Base-by-base conservation (phyloP, 2,329 filamentous ascomycete species). In the Sclerotinia subarctica region DNA sequence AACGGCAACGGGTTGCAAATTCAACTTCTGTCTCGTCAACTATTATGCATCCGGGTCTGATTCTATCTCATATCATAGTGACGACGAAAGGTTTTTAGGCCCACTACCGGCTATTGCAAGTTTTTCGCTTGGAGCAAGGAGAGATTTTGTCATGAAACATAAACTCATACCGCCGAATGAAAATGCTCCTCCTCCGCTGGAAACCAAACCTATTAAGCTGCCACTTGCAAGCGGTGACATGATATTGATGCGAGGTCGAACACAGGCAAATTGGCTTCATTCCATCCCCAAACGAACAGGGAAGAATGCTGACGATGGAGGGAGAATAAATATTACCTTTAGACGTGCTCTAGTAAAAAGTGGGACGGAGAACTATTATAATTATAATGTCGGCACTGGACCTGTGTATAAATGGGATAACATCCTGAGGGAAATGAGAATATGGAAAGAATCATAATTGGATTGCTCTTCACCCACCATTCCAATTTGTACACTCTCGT, bases 351-450 rank as follows among this genome's bases (percentile, higher is more conserved):
- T 92, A 81, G 82, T 90, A 29, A 89, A 85, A 72, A 89, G 81
- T 4, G 91, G 90, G 1, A 94, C 90, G 38, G 88, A 92, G 74
- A 94, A 94, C 78, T 94, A 94, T 77, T 93, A 94, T 78, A 86
- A 88, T 75, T 94, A 94, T 79, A 94, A 94, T 79, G 89, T 94
- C 63, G 91, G 91, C 0, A 83, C 78, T 51, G 91, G 91, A 0
- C 82, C 81, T 1, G 85, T 89, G n/a, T 90, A 87, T 77, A 84
- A 82, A 73, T 94, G 91, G 91, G 82, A 91, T 76, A 81, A 80
- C 24, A 77, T 71, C 58, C 80, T 77, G 69, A 79, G 83, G 70
- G 85, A 88, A 63, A 77, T 77, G 74, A 74, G 70, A 62, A 53
- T 72, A 19, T 77, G 73, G 74, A 74, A 75, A 69, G 38, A 56